phyloP scores from a whole-genome alignment of 2,329 filamentous ascomycete species.

The Fusarium sp. region DNA sequence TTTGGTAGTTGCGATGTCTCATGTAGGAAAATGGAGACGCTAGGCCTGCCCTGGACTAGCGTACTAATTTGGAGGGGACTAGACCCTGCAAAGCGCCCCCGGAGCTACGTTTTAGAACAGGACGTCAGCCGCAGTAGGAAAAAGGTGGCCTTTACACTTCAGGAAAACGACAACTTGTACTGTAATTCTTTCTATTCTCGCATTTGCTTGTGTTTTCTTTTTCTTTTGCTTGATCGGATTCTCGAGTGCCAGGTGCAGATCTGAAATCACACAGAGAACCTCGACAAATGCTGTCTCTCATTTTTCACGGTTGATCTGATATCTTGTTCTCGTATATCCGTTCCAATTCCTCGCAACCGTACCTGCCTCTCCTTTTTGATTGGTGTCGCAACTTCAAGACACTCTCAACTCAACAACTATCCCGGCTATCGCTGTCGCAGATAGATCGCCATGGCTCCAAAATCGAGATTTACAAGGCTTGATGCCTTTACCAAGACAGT shows the following conservation, averaged over 20 bases:
- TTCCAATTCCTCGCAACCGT: constrained; percentile 10
- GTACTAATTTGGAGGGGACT: constrained; percentile 12
- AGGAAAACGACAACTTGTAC: constrained; percentile 28
- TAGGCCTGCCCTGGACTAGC: constrained; percentile 31
- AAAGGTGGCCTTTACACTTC: constrained; percentile 42
- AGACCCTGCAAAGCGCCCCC: constrained; percentile 28
- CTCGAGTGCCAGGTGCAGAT: constrained; percentile 38
- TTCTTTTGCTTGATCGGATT: constrained; percentile 27
- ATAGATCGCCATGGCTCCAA: constrained; percentile 75
- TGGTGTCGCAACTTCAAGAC: constrained; percentile 23
- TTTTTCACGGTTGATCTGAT: constrained; percentile 25
- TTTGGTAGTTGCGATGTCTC: not conserved
- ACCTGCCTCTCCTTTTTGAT: constrained; percentile 36
- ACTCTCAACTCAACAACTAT: constrained; percentile 17
- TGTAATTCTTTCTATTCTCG: constrained; percentile 24
- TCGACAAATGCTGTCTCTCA: constrained; percentile 39
- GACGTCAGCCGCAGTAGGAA: constrained; percentile 42
- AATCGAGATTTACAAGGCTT: constrained; percentile 94
- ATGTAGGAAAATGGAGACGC: not conserved
- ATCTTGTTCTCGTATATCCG: constrained; percentile 6
- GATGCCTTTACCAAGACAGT: constrained; percentile 99
- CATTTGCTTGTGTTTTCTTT: constrained; percentile 30
- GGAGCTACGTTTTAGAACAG: constrained; percentile 34
- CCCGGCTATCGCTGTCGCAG: constrained; percentile 16
- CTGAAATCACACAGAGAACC: constrained; percentile 13